Percentiles rank a stretch among this genome's conserved stretches.
These are phyloP conservation scores for Paecilomyces sp. DNA, from an alignment of 2,329 filamentous ascomycete species.

Conservation along the genomic window DNA sequence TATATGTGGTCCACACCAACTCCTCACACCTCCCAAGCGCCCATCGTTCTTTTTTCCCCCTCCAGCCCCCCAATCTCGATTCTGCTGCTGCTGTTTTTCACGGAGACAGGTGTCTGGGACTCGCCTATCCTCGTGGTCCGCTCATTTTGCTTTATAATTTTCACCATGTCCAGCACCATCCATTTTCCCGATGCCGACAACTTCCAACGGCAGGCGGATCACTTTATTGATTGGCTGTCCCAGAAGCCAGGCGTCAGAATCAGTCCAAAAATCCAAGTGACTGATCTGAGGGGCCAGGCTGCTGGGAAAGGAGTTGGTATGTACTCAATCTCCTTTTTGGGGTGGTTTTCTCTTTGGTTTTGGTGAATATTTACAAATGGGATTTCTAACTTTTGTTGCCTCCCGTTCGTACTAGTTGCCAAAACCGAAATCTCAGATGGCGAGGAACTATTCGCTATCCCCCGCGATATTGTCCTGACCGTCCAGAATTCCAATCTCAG, in stretches of 20 bases:
- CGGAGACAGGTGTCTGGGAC: slow-evolving; percentile 1
- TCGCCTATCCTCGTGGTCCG: background rate
- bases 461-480: slow-evolving; percentile 63
- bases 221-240: slow-evolving; percentile 53
- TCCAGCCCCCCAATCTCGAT: background rate
- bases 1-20: slow-evolving; percentile 12
- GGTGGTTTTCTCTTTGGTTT: slow-evolving; percentile 8
- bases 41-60: background rate
- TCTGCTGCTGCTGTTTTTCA: slow-evolving; percentile 6
- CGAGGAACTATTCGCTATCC: slow-evolving; percentile 73
- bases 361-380: background rate
- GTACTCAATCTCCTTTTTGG: slow-evolving; percentile 20
- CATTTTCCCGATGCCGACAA: slow-evolving; percentile 27
- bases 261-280: slow-evolving; percentile 51
- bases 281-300: slow-evolving; percentile 49
- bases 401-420: slow-evolving; percentile 52
- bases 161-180: slow-evolving; percentile 26
- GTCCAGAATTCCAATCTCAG: slow-evolving; percentile 64
- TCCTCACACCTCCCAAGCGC: slow-evolving; percentile 6
- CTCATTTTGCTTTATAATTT: slow-evolving; percentile 7
- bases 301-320: slow-evolving; percentile 59
- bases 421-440: slow-evolving; percentile 62
- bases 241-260: slow-evolving; percentile 45
- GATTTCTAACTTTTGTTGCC: background rate
- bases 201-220: slow-evolving; percentile 41